A percentile compares a stretch with the other conserved stretches of the same genome.
Conservation (phyloP, 202 grass and related monocot genomes). For the Musa balbisiana region DNA sequence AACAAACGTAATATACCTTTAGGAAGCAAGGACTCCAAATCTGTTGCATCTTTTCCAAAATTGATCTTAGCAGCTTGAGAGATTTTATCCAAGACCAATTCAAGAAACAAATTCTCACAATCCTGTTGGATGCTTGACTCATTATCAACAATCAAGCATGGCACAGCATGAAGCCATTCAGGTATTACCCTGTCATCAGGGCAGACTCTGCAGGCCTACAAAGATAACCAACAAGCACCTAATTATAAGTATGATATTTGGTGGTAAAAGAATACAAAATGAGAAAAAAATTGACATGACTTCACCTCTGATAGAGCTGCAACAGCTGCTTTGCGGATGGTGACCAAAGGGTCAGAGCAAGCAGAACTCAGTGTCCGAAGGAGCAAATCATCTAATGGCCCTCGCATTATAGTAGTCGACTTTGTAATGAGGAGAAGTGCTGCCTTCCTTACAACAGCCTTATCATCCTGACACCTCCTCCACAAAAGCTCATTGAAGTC, state of each 20-base stretch:
- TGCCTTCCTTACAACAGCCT: slow-evolving; percentile 84
- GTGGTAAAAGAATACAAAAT: slow-evolving; percentile 1
- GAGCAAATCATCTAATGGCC: slow-evolving; percentile 51
- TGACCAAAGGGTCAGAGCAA: slow-evolving; percentile 85
- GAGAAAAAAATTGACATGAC: neutral
- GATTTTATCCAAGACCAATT: slow-evolving; percentile 76
- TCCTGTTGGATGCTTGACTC: slow-evolving; percentile 89
- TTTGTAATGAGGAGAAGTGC: slow-evolving; percentile 68
- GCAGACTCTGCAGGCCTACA: slow-evolving; percentile 58
- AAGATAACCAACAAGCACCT: neutral
- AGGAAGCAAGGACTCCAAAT: slow-evolving; percentile 46
- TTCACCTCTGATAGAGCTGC: slow-evolving; percentile 77
- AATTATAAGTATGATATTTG: neutral
- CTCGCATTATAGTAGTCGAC: slow-evolving; percentile 53
- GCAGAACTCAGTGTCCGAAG: slow-evolving; percentile 55
- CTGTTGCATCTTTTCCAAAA: slow-evolving; percentile 24
- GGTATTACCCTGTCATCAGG: slow-evolving; percentile 57
- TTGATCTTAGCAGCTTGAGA: slow-evolving; percentile 44
- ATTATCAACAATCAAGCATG: slow-evolving; percentile 71
- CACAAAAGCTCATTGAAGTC: slow-evolving; percentile 58
- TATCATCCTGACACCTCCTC: slow-evolving; percentile 70
- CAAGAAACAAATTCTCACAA: slow-evolving; percentile 88
- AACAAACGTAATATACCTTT: slow-evolving; percentile 60
- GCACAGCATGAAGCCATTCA: slow-evolving; percentile 88
- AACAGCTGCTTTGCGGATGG: slow-evolving; percentile 86